These are phyloP conservation scores for Diaporthe citrichinensis DNA, from an alignment of 2,329 filamentous ascomycete genomes.

Conservation along the genomic window DNA sequence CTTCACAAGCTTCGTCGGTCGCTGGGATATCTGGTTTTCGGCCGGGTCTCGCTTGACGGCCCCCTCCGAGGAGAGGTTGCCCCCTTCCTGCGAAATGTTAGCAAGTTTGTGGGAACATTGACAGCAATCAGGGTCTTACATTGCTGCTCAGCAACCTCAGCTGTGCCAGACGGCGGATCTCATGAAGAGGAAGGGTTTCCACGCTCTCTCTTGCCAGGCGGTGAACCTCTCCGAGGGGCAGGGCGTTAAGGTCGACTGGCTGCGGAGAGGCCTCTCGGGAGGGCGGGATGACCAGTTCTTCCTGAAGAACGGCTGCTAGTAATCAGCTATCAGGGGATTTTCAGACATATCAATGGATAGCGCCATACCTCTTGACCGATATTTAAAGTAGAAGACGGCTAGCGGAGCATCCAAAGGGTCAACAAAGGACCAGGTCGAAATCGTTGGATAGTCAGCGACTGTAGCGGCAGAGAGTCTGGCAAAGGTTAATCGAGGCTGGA, in stretches of 20 bases:
- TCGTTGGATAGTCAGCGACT: too few species aligned
- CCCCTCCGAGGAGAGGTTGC: not conserved
- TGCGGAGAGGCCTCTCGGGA: constrained; percentile 38
- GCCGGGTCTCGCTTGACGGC: constrained; percentile 48
- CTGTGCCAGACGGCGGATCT: constrained; percentile 46
- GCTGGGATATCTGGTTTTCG: constrained; percentile 29
- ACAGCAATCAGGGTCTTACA: constrained; percentile 37
- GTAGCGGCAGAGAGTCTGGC: not conserved
- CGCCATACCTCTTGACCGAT: constrained; percentile 49
- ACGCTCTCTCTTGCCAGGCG: too few species aligned
- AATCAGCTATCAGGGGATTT: not conserved
- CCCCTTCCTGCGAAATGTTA: not conserved
- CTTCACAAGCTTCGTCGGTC: constrained; percentile 37
- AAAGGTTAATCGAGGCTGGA: not conserved
- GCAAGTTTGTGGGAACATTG: too few species aligned
- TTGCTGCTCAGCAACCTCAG: constrained; percentile 47
- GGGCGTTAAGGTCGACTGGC: not conserved
- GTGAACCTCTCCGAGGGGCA: constrained; percentile 32
- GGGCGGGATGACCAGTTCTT: constrained; percentile 51
- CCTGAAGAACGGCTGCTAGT: constrained; percentile 48
- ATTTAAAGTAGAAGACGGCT: constrained; percentile 50
- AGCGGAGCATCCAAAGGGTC: constrained; percentile 45
- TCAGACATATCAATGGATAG: too few species aligned
- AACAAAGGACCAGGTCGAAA: not conserved
- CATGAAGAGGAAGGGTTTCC: too few species aligned